phyloP scores from a whole-genome alignment of 192 early-diverging fungal genomes.

The Coemansia asiatica region DNA sequence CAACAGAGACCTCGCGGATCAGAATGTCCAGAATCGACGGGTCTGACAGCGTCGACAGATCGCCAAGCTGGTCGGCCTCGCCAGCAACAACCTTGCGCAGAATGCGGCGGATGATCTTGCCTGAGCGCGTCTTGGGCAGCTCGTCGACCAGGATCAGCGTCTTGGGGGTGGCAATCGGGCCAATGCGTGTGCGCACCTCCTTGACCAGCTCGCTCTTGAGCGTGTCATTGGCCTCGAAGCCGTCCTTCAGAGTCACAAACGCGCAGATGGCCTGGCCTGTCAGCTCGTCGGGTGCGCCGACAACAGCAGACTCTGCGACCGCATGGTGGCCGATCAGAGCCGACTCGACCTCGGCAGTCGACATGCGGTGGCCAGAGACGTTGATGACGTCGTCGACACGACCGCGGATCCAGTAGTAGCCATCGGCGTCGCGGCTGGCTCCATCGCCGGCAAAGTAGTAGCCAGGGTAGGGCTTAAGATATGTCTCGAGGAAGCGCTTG shows the following conservation, averaged over 20 bases:
- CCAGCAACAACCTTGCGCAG: conserved; percentile 89
- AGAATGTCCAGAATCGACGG: conserved; percentile 63
- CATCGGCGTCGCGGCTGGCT: conserved; percentile 85
- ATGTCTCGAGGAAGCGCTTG: conserved; percentile 89
- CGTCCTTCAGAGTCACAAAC: conserved; percentile 78
- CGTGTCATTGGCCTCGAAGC: conserved; percentile 52
- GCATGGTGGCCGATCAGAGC: conserved; percentile 76
- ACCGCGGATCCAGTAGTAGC: conserved; percentile 95
- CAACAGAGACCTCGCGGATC: conserved; percentile 47
- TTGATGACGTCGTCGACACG: conserved; percentile 94
- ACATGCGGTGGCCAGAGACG: conserved; percentile 92
- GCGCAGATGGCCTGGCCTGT: conserved; percentile 90
- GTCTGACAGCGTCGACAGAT: conserved; percentile 84
- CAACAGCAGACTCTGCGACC: conserved; percentile 88
- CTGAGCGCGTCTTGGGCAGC: conserved; percentile 93
- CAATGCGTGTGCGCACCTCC: conserved; percentile 87
- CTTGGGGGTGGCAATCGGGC: conserved; percentile 91
- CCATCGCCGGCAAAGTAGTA: conserved; percentile 98
- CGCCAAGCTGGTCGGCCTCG: conserved; percentile 84
- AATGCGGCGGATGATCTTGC: conserved; percentile 96
- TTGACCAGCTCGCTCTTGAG: conserved; percentile 64
- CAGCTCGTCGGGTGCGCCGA: conserved; percentile 84
- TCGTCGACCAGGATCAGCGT: conserved; percentile 80
- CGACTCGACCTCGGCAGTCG: conserved; percentile 92
- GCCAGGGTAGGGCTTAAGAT: conserved; percentile 84